A percentile compares a stretch with the other conserved stretches of the same genome.
These are phyloP conservation scores for Ambrosia hybrid DNA, from an alignment of 140 eudicot genomes.

Conservation along the genomic window DNA sequence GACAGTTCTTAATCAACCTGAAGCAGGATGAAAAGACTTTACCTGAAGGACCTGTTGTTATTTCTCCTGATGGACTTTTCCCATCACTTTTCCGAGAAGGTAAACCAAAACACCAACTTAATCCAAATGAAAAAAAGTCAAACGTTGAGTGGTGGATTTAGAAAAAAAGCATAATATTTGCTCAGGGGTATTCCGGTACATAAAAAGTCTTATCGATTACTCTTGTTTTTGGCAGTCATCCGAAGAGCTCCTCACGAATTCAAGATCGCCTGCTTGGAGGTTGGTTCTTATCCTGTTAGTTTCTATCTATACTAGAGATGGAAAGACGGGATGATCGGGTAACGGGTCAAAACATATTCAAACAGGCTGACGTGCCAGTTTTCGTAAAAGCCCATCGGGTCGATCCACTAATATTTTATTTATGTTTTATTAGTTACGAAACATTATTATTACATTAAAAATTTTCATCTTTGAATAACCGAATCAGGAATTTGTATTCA, in stretches of 20 bases:
- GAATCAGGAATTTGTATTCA: too few relatives aligned
- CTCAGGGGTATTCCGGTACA: too few relatives aligned
- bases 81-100: constrained; percentile 96
- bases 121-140: background rate
- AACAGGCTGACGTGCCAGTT: background rate
- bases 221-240: constrained; percentile 59
- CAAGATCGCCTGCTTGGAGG: constrained; percentile 89
- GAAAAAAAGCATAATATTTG: too few relatives aligned
- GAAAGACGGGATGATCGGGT: background rate
- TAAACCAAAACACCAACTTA: constrained; percentile 14
- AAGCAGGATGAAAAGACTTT: constrained; percentile 84
- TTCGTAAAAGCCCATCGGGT: background rate
- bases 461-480: too few relatives aligned
- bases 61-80: constrained; percentile 98
- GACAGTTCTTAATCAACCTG: constrained; percentile 80
- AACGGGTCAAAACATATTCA: background rate
- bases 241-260: constrained; percentile 98
- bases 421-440: too few relatives aligned
- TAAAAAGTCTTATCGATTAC: too few relatives aligned
- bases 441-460: background rate
- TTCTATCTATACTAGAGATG: too few relatives aligned
- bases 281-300: constrained; percentile 28
- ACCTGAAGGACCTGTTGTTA: constrained; percentile 93
- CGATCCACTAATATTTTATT: background rate
- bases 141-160: too few relatives aligned